Evolutionary conservation across 2,329 filamentous ascomycete species (phyloP).

Genomic region (Aspergillus pseudonomiae): DNA sequence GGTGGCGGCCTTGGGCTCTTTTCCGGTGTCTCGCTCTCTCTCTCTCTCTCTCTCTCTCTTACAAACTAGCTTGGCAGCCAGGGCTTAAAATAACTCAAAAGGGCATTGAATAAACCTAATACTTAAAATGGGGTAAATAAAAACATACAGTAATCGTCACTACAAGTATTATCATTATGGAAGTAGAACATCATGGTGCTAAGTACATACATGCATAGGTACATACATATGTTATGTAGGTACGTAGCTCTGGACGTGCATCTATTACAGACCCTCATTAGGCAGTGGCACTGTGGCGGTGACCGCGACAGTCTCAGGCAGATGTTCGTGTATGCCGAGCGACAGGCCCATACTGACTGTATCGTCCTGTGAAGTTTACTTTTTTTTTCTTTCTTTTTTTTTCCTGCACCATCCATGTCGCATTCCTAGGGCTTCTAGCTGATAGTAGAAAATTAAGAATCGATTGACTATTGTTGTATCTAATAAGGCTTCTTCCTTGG

Average conservation of each 20-base stretch:
- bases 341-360: slow-evolving; percentile 5
- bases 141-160: neutral
- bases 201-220: slow-evolving; percentile 1
- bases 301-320: slow-evolving; percentile 9
- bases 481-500: neutral
- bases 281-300: slow-evolving; percentile 16
- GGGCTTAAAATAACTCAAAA: slow-evolving; percentile 14
- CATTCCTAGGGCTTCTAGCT: neutral
- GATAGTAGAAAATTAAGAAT: neutral
- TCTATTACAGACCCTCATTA: neutral
- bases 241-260: neutral
- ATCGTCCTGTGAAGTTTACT: slow-evolving; percentile 4
- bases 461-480: neutral
- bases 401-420: neutral
- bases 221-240: neutral
- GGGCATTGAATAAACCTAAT: neutral
- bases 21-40: neutral
- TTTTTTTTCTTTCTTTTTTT: slow-evolving; percentile 4
- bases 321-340: slow-evolving; percentile 8
- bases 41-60: neutral
- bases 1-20: slow-evolving; percentile 31
- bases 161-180: neutral
- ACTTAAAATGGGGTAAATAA: neutral
- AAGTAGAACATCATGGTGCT: slow-evolving; percentile 2
- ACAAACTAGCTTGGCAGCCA: slow-evolving; percentile 7